Base-by-base conservation (phyloP, 2,329 filamentous ascomycete genomes). In the Colletotrichum sp. region DNA sequence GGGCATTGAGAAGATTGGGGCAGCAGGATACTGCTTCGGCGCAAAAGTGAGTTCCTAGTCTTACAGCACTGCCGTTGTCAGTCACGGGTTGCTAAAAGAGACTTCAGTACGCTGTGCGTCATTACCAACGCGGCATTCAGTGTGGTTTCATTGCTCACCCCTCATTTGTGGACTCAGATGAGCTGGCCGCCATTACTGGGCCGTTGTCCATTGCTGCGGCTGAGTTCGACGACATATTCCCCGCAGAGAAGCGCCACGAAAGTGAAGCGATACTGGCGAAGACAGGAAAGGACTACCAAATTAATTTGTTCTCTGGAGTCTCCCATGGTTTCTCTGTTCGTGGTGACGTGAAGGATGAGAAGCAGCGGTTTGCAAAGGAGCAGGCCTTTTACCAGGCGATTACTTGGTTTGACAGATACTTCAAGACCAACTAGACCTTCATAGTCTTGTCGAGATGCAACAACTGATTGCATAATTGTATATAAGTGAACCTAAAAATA, bases 301-400 rank as follows among this genome's bases (percentile, higher is more conserved):
- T 65, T 4, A 36, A 36, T 18, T 2, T 65, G 10, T 65, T 34
- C 8, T 34, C 30, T 65, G 62, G 62, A n/a, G 62, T 65, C 18
- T 24, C n/a, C 4, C 62, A 65, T 34, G 62, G 62, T 4, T 65
- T 65, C 28, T 24, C 62, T 39, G 34, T 65, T 39, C 62, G 62
- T 30, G 30, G 7, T 22, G 62, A 65, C 16, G 15, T 65, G 5
- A 65, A 34, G 30, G 34, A 65, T 65, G 34, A 39, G 28, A 65
- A 22, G 30, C 30, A 39, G n/a, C 30, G 34, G 6, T 65, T 65
- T 26, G 66, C 86, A 79, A 3, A 81, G 76, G 9, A 13, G 36
- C 8, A 84, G 80, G 15, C 74, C 55, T 10, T 75, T 32, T 18
- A 63, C 15, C 22, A 72, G 15, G 15, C 34, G 69, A 57, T 22